Percentiles rank a stretch among this genome's conserved stretches.
Evolutionary conservation across 1,139 yeast species (phyloP).

Genomic region (Geotrichum carabidarum): DNA sequence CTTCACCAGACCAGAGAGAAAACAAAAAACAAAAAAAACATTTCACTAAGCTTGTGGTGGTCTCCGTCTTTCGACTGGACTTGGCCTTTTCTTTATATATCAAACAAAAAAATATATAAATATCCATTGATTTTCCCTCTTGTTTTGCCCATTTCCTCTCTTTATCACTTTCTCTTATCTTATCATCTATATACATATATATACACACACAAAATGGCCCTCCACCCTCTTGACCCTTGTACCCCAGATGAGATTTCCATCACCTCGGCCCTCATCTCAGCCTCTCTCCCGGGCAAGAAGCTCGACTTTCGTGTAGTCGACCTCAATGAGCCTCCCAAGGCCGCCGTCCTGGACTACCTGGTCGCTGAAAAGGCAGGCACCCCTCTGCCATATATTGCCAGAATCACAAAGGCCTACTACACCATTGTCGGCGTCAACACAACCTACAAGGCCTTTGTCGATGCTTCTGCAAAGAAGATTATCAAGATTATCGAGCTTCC

Average conservation of each 20-base stretch:
- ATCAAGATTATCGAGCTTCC: slow-evolving; percentile 53
- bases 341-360: slow-evolving; percentile 60
- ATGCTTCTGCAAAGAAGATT: slow-evolving; percentile 51
- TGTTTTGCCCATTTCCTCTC: neutral
- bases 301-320: slow-evolving; percentile 71
- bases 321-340: slow-evolving; percentile 76
- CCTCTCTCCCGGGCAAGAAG: slow-evolving; percentile 44
- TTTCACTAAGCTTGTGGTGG: neutral
- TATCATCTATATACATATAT: neutral
- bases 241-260: slow-evolving; percentile 59
- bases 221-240: slow-evolving; percentile 62
- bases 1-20: no score
- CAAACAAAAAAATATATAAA: neutral
- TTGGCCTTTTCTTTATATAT: no score
- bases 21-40: no score
- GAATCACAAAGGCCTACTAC: slow-evolving; percentile 55
- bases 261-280: slow-evolving; percentile 49
- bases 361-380: slow-evolving; percentile 62
- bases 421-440: slow-evolving; percentile 38
- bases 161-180: neutral
- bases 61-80: neutral
- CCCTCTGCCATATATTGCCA: slow-evolving; percentile 47
- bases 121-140: slow-evolving; percentile 46
- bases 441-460: slow-evolving; percentile 61
- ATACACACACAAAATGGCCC: slow-evolving; percentile 42